Evolutionary conservation across 805 yeast species (phyloP), one percentile per base, ranked within the genome.

Genomic region (Saccharomycopsis sp.): DNA sequence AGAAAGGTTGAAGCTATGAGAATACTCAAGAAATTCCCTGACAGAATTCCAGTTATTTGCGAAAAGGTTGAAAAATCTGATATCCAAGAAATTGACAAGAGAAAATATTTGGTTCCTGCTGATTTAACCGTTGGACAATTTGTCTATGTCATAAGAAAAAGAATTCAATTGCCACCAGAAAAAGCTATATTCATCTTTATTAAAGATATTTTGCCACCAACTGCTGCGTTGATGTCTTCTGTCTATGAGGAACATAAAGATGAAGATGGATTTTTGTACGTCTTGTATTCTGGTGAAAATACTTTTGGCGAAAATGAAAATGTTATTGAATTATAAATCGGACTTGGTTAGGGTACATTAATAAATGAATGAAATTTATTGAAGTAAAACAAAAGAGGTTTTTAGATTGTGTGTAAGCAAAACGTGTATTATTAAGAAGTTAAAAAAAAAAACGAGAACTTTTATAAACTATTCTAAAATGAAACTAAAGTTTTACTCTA

Each of bases 181-280:
- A 89, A 90, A 80, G 98, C 98, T 36, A 90, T 93, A 53, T 93
- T 93, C 66, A 88, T 93, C 54, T 93, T 93, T 63, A 96, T 93
- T 53, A 90, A 93, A 61, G 98, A 93, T 63, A 88, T 93, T 46
- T 74, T 93, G 55, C 98, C 98, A 8, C 97, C 97, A 38, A 93
- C 98, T 2, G 97, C 97, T 17, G 95, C 97, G 14, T 75, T 93
- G 54, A 87, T 93, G 93, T 83, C 95, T 56, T 76, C 93, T 20
- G 84, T 93, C 53, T 93, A 93, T 61, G 95, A 89, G 58, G 97
- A 93, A 64, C 96, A 93, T 66, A 88, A 88, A 68, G 98, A 93
- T 61, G 90, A 90, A 60, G 98, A 93, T 63, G 98, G 98, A 29
- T 93, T 93, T 66, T 77, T 93, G 59, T 93, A 93, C 66, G 90